Percentiles rank a stretch among this genome's conserved stretches.
Conservation (phyloP, 345 rosid species). For the Hibiscus syriacus region DNA sequence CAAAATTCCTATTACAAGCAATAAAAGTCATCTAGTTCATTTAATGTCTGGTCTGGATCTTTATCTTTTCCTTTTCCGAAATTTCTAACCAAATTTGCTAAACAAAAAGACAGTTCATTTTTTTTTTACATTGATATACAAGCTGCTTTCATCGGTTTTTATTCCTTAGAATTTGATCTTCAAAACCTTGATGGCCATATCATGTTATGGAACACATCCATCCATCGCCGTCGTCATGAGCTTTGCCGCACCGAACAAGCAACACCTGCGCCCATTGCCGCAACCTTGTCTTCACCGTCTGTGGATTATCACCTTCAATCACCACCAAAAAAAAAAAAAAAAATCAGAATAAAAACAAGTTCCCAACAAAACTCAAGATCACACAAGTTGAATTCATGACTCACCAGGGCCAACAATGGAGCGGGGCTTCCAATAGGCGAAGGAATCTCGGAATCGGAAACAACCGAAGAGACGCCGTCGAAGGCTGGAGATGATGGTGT, state of each 20-base stretch:
- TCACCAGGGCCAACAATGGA: slow-evolving; percentile 45
- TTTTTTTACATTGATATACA: not conserved
- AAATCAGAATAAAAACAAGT: not conserved
- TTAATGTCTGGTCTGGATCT: not conserved
- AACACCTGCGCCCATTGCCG: slow-evolving; percentile 96
- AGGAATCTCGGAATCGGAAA: slow-evolving; percentile 44
- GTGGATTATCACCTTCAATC: slow-evolving; percentile 77
- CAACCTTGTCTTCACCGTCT: slow-evolving; percentile 76
- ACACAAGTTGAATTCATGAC: not conserved
- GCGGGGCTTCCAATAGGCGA: slow-evolving; percentile 48
- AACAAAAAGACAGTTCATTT: not conserved
- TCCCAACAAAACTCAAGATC: not conserved
- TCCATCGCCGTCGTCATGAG: slow-evolving; percentile 28
- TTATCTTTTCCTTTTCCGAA: not conserved
- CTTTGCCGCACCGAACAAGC: slow-evolving; percentile 85
- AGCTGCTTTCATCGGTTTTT: not conserved
- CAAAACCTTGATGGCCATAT: not conserved
- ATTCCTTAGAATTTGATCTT: not conserved
- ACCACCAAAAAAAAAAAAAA: too few species aligned
- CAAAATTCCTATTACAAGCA: too few species aligned
- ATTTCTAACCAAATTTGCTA: not conserved
- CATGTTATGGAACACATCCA: too few species aligned
- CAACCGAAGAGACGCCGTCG: slow-evolving; percentile 22
- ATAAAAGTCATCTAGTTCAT: not conserved
- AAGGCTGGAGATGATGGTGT: slow-evolving; percentile 33